A percentile compares a stretch with the other conserved stretches of the same genome.
These are phyloP conservation scores for Pseudocercospora ulei DNA, from an alignment of 2,329 filamentous ascomycete genomes.

Conservation along the genomic window DNA sequence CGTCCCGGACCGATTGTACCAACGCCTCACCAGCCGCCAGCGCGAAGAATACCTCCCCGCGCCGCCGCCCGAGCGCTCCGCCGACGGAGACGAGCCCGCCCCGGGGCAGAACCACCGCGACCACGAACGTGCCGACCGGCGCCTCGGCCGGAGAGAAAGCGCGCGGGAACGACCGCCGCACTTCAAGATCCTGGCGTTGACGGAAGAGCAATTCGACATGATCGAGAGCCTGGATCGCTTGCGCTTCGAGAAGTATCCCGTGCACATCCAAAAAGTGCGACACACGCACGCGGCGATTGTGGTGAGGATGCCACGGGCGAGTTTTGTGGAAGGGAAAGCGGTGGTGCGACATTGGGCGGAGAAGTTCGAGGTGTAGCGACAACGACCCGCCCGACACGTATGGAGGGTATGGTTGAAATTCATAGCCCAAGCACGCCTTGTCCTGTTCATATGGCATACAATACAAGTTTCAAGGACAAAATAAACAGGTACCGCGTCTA, in stretches of 20 bases:
- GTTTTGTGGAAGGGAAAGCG: conserved; percentile 64
- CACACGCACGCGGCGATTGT: conserved; percentile 89
- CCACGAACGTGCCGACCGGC: conserved; percentile 5
- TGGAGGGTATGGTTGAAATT: no score
- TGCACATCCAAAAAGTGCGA: conserved; percentile 65
- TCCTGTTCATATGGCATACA: no score
- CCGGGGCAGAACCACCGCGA: conserved; percentile 5
- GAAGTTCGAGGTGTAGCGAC: conserved; percentile 55
- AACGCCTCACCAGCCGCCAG: conserved; percentile 59
- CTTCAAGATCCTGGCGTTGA: conserved; percentile 63
- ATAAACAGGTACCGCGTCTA: conserved; percentile 27
- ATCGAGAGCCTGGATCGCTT: conserved; percentile 62
- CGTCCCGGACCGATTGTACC: conserved; percentile 68
- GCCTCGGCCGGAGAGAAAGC: conserved; percentile 22
- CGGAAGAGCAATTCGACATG: conserved; percentile 73
- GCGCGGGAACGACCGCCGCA: conserved; percentile 27
- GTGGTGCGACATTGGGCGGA: conserved; percentile 75
- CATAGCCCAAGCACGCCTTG: no score
- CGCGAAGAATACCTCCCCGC: conserved; percentile 58
- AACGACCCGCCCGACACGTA: no score
- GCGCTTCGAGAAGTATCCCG: conserved; percentile 50
- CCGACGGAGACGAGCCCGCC: conserved; percentile 26
- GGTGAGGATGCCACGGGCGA: conserved; percentile 53
- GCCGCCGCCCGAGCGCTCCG: conserved; percentile 31
- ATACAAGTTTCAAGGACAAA: conserved; percentile 23